Conservation (phyloP, 805 yeast genomes). For the Torulaspora quercuum region DNA sequence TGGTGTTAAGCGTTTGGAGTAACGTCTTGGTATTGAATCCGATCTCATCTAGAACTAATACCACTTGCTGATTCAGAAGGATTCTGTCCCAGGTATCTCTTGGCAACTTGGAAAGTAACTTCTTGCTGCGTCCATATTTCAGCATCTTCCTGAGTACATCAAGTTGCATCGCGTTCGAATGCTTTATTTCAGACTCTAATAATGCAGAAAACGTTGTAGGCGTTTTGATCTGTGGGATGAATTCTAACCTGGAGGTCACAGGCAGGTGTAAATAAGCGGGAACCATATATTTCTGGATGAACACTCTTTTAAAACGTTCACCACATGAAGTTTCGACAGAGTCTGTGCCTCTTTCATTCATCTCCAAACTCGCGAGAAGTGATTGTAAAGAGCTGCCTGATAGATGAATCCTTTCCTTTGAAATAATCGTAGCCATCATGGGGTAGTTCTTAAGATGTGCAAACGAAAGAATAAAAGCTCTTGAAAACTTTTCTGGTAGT, state of each 20-base stretch:
- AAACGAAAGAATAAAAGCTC: conserved; percentile 14
- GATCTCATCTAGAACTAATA: conserved; percentile 1
- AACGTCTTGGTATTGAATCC: not conserved
- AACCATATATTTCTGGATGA: conserved; percentile 9
- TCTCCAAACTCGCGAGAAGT: conserved; percentile 7
- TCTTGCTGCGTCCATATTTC: conserved; percentile 3
- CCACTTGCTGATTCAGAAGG: conserved; percentile 1
- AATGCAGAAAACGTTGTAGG: not conserved
- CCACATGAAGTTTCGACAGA: not conserved
- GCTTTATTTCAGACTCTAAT: conserved; percentile 1
- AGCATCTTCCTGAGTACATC: conserved; percentile 7
- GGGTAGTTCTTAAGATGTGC: conserved; percentile 17
- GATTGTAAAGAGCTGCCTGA: conserved; percentile 10
- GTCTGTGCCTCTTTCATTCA: not conserved
- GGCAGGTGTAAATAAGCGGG: conserved; percentile 14
- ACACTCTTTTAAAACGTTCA: conserved; percentile 1
- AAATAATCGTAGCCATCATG: conserved; percentile 14
- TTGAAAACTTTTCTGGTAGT: conserved; percentile 13
- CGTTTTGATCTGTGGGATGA: conserved; percentile 3
- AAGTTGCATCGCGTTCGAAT: not conserved
- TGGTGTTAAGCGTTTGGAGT: not conserved
- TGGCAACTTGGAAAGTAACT: conserved; percentile 7
- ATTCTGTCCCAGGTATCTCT: conserved; percentile 7
- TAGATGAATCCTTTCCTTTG: conserved; percentile 2
- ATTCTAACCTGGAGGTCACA: not conserved